These are phyloP conservation scores for Spiromastix sp. DNA, from an alignment of 2,329 filamentous ascomycete species.

Conservation along the genomic window DNA sequence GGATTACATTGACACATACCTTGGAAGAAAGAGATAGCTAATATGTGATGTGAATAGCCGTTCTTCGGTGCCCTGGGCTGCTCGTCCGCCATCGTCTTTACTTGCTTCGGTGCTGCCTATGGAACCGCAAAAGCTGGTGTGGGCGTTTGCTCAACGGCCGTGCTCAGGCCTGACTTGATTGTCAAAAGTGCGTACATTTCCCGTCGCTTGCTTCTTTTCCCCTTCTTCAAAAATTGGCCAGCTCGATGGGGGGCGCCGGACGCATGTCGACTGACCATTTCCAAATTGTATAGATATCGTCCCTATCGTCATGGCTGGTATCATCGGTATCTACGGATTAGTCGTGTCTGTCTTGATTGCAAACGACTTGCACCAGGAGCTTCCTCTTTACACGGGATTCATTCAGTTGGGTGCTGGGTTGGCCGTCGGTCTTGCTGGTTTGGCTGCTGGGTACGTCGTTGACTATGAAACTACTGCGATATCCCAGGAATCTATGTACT, in stretches of 20 bases:
- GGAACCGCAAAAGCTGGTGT: constrained; percentile 99
- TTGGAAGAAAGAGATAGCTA: constrained; percentile 12
- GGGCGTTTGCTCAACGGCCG: constrained; percentile 96
- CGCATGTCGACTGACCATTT: no score
- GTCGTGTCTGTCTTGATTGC: constrained; percentile 83
- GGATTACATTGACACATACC: constrained; percentile 7
- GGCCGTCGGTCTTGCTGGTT: constrained; percentile 68
- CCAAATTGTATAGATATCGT: constrained; percentile 98
- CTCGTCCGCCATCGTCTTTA: constrained; percentile 90
- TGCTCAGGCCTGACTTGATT: constrained; percentile 92
- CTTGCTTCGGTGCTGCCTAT: constrained; percentile 92
- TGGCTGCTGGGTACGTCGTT: constrained; percentile 54
- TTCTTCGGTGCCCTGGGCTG: constrained; percentile 98
- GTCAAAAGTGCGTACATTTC: constrained; percentile 99
- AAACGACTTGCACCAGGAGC: constrained; percentile 61
- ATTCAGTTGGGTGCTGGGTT: constrained; percentile 79
- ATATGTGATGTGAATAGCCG: constrained; percentile 41
- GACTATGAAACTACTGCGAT: no score
- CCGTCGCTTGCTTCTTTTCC: no score
- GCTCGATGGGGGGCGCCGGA: no score
- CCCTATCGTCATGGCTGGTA: constrained; percentile 99
- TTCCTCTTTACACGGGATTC: constrained; percentile 70
- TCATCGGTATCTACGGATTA: constrained; percentile 97
- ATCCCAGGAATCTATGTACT: neutral
- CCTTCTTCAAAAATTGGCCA: no score